phyloP scores from a whole-genome alignment of 805 yeast genomes.

The Tanozyma kutaoensis region DNA sequence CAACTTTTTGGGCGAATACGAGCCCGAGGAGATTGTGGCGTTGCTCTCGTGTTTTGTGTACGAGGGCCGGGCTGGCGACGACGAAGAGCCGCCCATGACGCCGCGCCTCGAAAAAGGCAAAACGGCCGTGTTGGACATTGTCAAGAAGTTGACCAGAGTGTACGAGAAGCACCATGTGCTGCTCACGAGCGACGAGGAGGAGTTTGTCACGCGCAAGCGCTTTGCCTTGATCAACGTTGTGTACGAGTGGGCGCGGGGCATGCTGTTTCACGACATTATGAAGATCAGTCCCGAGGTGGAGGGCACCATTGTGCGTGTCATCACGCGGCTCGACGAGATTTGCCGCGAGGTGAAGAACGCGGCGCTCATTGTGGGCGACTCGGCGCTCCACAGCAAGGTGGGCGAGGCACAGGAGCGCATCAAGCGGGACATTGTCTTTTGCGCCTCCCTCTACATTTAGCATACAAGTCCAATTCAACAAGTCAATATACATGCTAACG shows the following conservation, averaged over 20 bases:
- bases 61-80: constrained; percentile 63
- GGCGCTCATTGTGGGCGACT: constrained; percentile 88
- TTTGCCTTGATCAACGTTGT: constrained; percentile 89
- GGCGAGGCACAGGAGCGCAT: constrained; percentile 85
- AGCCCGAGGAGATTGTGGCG: constrained; percentile 96
- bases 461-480: too few relatives aligned
- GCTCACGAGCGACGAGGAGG: constrained; percentile 73
- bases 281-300: constrained; percentile 81
- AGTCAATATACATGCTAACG: too few relatives aligned
- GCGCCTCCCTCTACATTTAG: constrained; percentile 85
- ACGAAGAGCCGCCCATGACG: constrained; percentile 52
- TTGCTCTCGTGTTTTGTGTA: constrained; percentile 83
- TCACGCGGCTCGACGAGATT: constrained; percentile 85
- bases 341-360: constrained; percentile 93
- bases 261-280: constrained; percentile 84
- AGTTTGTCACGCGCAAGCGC: constrained; percentile 69
- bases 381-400: constrained; percentile 82
- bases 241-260: constrained; percentile 96
- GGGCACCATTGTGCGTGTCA: constrained; percentile 94
- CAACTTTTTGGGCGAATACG: constrained; percentile 84
- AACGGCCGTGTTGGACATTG: constrained; percentile 55
- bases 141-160: constrained; percentile 44
- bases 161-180: constrained; percentile 59
- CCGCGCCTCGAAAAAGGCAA: constrained; percentile 70
- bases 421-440: constrained; percentile 93